Percentiles rank a stretch among this genome's conserved stretches.
Evolutionary conservation across 2,329 filamentous ascomycete species (phyloP).

Genomic region (Penicillium sp.): DNA sequence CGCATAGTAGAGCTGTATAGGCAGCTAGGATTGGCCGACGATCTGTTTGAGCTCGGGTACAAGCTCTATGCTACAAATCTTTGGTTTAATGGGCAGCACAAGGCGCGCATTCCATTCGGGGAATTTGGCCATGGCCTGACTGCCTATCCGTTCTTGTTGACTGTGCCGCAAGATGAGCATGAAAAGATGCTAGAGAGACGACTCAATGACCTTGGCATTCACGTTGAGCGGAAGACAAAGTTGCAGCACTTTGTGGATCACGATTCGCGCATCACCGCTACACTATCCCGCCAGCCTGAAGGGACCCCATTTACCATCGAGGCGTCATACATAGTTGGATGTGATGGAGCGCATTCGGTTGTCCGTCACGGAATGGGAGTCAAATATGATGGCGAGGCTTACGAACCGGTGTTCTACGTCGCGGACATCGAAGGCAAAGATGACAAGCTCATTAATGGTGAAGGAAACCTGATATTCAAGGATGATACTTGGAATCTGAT

Average conservation of each 20-base stretch:
- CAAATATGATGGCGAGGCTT: constrained; percentile 43
- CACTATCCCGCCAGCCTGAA: constrained; percentile 15
- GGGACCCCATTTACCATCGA: constrained; percentile 28
- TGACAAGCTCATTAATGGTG: constrained; percentile 25
- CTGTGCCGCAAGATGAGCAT: constrained; percentile 29
- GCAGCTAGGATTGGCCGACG: constrained; percentile 43
- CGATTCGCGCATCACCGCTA: constrained; percentile 23
- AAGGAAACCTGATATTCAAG: constrained; percentile 35
- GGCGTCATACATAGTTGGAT: constrained; percentile 48
- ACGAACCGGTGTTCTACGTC: constrained; percentile 46
- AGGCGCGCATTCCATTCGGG: constrained; percentile 22
- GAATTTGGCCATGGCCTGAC: constrained; percentile 28
- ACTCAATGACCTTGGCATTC: constrained; percentile 26
- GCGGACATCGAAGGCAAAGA: constrained; percentile 40
- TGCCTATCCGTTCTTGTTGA: constrained; percentile 31
- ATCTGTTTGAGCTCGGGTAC: constrained; percentile 38
- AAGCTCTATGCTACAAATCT: constrained; percentile 39
- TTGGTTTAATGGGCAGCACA: constrained; percentile 29
- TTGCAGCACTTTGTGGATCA: constrained; percentile 27
- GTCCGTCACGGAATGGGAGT: constrained; percentile 44
- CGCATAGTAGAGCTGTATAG: constrained; percentile 51
- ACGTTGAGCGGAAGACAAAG: constrained; percentile 28
- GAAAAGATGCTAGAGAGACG: constrained; percentile 29
- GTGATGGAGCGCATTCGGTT: constrained; percentile 52
- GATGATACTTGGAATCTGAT: constrained; percentile 37